Conservation (phyloP, 2,329 filamentous ascomycete species). For the Colletotrichum sp. region DNA sequence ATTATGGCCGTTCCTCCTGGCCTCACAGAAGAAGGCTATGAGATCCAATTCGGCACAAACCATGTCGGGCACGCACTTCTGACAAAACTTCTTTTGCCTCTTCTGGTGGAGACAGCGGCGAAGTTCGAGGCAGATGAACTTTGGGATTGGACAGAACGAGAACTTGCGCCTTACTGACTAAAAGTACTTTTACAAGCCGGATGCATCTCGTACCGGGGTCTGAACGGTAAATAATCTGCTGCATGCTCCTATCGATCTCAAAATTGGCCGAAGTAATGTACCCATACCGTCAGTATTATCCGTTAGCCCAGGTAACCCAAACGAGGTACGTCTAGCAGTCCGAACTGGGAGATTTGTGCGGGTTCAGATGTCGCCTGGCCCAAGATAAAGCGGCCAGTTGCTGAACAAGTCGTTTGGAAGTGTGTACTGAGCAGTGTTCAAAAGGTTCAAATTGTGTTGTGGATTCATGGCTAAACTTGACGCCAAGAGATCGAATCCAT, state of each 20-base stretch:
- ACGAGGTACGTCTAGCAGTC: background rate
- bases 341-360: background rate
- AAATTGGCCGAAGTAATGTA: background rate
- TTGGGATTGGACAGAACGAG: too few species aligned
- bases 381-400: background rate
- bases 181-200: too few species aligned
- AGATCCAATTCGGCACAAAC: too few species aligned
- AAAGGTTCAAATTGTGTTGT: background rate
- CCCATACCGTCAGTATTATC: background rate
- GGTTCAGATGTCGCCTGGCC: background rate
- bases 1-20: too few species aligned
- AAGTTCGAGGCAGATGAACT: too few species aligned
- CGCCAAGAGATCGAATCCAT: background rate
- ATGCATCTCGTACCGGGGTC: too few species aligned
- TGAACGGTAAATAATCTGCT: accelerated
- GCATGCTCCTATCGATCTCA: accelerated
- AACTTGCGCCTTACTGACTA: too few species aligned
- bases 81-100: too few species aligned
- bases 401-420: background rate
- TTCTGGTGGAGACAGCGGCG: too few species aligned
- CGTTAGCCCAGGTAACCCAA: background rate
- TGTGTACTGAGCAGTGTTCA: background rate
- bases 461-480: background rate
- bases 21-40: too few species aligned
- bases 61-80: too few species aligned